Evolutionary conservation across 495 filamentous ascomycete genomes (phyloP).

Genomic region (Penicillium pancosmium): DNA sequence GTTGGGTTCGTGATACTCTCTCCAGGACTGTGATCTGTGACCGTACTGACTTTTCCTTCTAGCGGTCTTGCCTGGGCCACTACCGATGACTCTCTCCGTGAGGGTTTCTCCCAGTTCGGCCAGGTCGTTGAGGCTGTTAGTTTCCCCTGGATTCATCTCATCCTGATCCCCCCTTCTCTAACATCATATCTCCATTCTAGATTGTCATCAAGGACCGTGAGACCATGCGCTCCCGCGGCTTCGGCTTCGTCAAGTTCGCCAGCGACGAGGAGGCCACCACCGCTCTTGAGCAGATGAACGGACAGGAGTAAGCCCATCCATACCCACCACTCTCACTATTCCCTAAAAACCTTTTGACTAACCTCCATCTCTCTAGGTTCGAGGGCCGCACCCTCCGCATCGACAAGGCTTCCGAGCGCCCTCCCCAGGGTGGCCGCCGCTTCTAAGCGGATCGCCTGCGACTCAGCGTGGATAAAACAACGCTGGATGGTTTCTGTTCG

Average conservation of each 20-base stretch:
- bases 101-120: constrained; percentile 16
- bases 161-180: too few relatives aligned
- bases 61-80: constrained; percentile 24
- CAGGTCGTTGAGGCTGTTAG: constrained; percentile 16
- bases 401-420: constrained; percentile 20
- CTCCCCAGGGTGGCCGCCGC: neutral
- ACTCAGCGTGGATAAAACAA: too few relatives aligned
- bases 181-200: constrained; percentile 6
- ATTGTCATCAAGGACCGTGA: constrained; percentile 25
- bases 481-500: too few relatives aligned
- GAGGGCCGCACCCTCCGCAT: constrained; percentile 20
- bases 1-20: neutral
- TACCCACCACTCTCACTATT: neutral
- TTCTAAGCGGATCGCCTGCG: too few relatives aligned
- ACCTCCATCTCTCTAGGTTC: constrained; percentile 9
- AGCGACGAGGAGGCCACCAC: constrained; percentile 12
- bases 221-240: constrained; percentile 23
- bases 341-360: neutral
- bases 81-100: constrained; percentile 10
- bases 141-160: neutral
- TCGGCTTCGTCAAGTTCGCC: constrained; percentile 24
- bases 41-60: neutral
- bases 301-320: constrained; percentile 14
- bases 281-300: constrained; percentile 16
- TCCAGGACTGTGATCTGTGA: neutral